Evolutionary conservation across 495 filamentous ascomycete species (phyloP).

Genomic region (Amorphotheca resinae): DNA sequence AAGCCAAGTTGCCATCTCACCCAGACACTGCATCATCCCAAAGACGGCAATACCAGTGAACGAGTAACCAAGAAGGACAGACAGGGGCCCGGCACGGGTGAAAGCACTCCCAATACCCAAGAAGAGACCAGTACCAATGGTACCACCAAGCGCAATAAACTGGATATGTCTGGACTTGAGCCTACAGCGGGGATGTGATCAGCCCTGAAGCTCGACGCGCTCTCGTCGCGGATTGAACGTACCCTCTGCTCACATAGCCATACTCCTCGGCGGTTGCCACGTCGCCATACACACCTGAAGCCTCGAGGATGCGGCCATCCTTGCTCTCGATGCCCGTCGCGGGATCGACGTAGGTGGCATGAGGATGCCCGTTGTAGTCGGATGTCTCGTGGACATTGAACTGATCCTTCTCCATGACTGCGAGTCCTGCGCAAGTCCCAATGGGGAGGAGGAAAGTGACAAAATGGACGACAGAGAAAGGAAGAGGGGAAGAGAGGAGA

Average conservation of each 20-base stretch:
- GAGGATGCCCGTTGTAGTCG: slow-evolving; percentile 10
- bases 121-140: slow-evolving; percentile 68
- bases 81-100: slow-evolving; percentile 48
- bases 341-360: slow-evolving; percentile 13
- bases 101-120: slow-evolving; percentile 55
- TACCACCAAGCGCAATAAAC: slow-evolving; percentile 55
- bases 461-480: slow-evolving; percentile 1
- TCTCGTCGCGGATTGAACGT: slow-evolving; percentile 1
- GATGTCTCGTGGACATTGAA: slow-evolving; percentile 2
- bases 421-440: background rate
- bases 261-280: slow-evolving; percentile 18
- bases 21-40: slow-evolving; percentile 40
- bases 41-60: slow-evolving; percentile 55
- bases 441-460: background rate
- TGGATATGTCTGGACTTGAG: slow-evolving; percentile 40
- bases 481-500: background rate
- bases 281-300: slow-evolving; percentile 17
- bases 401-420: slow-evolving; percentile 9
- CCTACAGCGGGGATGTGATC: slow-evolving; percentile 4
- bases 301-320: slow-evolving; percentile 13
- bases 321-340: slow-evolving; percentile 12
- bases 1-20: slow-evolving; percentile 27
- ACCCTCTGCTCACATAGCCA: slow-evolving; percentile 22
- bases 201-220: background rate
- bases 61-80: slow-evolving; percentile 55